phyloP scores from a whole-genome alignment of 1,284 basidiomycete species.

The Heliocybe sulcata region DNA sequence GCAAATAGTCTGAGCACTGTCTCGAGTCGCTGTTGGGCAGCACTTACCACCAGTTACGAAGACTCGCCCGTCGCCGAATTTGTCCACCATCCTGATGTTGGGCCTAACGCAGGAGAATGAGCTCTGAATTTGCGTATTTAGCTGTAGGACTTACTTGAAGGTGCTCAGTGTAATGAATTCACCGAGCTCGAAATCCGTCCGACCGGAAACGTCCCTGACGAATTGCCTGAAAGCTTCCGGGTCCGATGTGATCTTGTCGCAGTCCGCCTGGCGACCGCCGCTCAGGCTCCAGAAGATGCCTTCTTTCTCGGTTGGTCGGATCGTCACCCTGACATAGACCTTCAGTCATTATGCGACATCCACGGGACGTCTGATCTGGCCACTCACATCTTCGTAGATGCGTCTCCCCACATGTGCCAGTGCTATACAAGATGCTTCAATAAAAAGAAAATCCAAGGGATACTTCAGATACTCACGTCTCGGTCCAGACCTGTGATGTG shows the following conservation, averaged over 20 bases:
- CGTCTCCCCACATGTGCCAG: slow-evolving; percentile 24
- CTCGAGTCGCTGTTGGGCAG: not conserved
- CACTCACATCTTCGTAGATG: slow-evolving; percentile 9
- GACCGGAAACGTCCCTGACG: slow-evolving; percentile 11
- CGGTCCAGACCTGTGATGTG: slow-evolving; percentile 4
- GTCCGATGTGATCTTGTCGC: slow-evolving; percentile 18
- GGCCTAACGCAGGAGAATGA: slow-evolving; percentile 12
- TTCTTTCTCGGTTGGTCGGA: slow-evolving; percentile 1
- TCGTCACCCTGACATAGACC: not conserved
- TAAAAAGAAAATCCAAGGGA: not conserved
- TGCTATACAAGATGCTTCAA: slow-evolving; percentile 10
- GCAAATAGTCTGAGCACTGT: not conserved
- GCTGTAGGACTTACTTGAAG: not conserved
- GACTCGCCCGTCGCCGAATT: slow-evolving; percentile 21
- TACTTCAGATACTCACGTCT: not conserved
- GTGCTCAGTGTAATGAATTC: slow-evolving; percentile 6
- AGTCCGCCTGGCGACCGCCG: slow-evolving; percentile 17
- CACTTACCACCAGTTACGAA: slow-evolving; percentile 27
- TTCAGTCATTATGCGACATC: slow-evolving; percentile 5
- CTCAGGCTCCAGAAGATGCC: slow-evolving; percentile 29
- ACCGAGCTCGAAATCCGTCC: slow-evolving; percentile 10
- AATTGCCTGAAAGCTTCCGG: slow-evolving; percentile 10
- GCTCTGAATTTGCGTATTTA: slow-evolving; percentile 12
- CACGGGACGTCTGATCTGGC: not conserved
- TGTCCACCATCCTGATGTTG: slow-evolving; percentile 24